These are phyloP conservation scores for Periconia digitata DNA, from an alignment of 2,329 filamentous ascomycete species.

Conservation along the genomic window DNA sequence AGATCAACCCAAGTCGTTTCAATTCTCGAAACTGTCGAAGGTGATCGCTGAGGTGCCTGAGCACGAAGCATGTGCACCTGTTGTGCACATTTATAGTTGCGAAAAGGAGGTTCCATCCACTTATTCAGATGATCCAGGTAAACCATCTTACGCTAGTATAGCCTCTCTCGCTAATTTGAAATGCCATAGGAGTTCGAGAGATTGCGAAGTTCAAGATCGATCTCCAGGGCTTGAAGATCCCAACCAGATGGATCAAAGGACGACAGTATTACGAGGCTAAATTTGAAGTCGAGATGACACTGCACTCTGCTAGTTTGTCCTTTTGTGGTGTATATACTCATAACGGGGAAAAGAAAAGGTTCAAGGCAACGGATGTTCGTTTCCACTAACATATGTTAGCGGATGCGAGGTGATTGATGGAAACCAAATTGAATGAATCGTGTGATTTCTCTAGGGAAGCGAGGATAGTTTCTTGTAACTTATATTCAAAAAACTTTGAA, in stretches of 20 bases:
- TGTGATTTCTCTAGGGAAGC: no score
- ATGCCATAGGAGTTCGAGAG: background rate
- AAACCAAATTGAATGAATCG: background rate
- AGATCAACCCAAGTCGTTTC: background rate
- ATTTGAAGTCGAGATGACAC: slow-evolving; percentile 2
- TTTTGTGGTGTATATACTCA: slow-evolving; percentile 3
- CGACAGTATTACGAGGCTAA: slow-evolving; percentile 1
- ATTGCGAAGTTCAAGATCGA: slow-evolving; percentile 1
- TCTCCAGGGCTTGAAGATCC: background rate
- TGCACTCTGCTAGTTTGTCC: slow-evolving; percentile 1
- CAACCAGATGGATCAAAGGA: background rate
- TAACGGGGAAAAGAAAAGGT: background rate
- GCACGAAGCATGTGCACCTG: background rate
- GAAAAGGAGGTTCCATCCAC: background rate
- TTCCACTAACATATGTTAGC: background rate
- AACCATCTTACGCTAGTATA: background rate
- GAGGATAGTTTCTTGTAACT: no score
- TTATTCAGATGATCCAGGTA: background rate
- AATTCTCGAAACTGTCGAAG: background rate
- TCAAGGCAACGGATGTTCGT: background rate
- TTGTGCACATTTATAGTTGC: slow-evolving; percentile 1
- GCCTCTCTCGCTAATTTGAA: background rate
- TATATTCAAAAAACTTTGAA: no score
- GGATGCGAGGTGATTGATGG: background rate
- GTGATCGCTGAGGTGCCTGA: background rate